Evolutionary conservation across 1,139 yeast genomes (phyloP).

Genomic region (Wickerhamomyces sp.): DNA sequence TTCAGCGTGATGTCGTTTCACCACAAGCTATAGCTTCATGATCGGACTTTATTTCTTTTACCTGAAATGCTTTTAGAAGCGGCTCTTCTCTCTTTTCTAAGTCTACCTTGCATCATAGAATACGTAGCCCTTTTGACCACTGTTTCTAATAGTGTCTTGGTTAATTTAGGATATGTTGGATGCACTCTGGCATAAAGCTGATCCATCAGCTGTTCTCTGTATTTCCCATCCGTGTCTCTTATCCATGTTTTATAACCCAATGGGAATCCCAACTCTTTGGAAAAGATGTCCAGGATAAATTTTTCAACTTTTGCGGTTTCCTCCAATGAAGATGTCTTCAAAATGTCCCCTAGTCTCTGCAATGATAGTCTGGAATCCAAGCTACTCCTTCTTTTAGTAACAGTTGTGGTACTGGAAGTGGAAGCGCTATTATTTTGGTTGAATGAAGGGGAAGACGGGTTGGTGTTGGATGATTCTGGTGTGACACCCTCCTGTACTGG

Average conservation of each 20-base stretch:
- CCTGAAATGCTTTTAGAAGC: slow-evolving; percentile 24
- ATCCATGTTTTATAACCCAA: slow-evolving; percentile 80
- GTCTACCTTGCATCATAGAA: slow-evolving; percentile 72
- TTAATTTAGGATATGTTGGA: slow-evolving; percentile 42
- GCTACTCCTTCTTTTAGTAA: slow-evolving; percentile 2
- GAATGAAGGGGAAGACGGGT: slow-evolving; percentile 1
- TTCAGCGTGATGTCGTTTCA: too few species aligned
- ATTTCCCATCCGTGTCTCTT: slow-evolving; percentile 57
- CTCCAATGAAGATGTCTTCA: slow-evolving; percentile 46
- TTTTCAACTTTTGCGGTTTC: slow-evolving; percentile 59
- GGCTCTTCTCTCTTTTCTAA: slow-evolving; percentile 61
- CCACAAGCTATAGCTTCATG: too few species aligned
- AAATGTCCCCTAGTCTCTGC: slow-evolving; percentile 46
- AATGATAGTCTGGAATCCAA: slow-evolving; percentile 56
- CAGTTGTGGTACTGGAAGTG: not conserved
- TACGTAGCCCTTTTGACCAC: slow-evolving; percentile 76
- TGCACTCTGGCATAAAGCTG: slow-evolving; percentile 43
- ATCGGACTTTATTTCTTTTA: not conserved
- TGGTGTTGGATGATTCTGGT: slow-evolving; percentile 1
- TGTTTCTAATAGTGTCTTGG: slow-evolving; percentile 52
- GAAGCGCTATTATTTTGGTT: not conserved
- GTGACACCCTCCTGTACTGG: not conserved
- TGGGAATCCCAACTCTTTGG: slow-evolving; percentile 55
- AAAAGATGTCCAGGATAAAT: slow-evolving; percentile 52
- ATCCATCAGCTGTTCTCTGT: slow-evolving; percentile 45